Conservation (phyloP, 106 monocot genomes). For the Allium sativum region DNA sequence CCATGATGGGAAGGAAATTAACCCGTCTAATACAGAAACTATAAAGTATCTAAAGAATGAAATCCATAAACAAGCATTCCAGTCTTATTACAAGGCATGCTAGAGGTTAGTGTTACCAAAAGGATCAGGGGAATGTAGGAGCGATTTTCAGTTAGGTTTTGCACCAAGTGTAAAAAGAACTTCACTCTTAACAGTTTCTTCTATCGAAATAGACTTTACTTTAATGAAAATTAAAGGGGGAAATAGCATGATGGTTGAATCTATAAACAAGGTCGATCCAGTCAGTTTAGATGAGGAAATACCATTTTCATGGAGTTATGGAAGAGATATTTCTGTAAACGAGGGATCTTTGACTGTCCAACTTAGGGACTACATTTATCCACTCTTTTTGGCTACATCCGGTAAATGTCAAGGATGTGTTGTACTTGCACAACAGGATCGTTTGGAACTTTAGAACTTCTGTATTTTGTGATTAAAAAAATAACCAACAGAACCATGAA, state of each 20-base stretch:
- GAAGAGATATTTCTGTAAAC: slow-evolving; percentile 60
- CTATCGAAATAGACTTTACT: slow-evolving; percentile 74
- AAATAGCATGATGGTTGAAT: slow-evolving; percentile 74
- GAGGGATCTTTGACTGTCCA: slow-evolving; percentile 43
- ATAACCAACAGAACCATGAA: too few species aligned
- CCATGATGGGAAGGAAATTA: slow-evolving; percentile 46
- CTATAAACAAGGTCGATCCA: slow-evolving; percentile 63
- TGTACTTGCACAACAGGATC: slow-evolving; percentile 98
- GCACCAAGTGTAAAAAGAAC: slow-evolving; percentile 54
- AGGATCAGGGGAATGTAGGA: slow-evolving; percentile 71
- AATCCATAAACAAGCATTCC: slow-evolving; percentile 68
- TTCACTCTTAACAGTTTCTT: slow-evolving; percentile 66
- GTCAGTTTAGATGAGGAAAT: slow-evolving; percentile 55
- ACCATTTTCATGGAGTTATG: slow-evolving; percentile 83
- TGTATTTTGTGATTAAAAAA: too few species aligned
- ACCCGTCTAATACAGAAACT: slow-evolving; percentile 21
- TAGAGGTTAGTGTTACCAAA: slow-evolving; percentile 45
- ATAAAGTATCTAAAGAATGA: slow-evolving; percentile 54
- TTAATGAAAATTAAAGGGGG: slow-evolving; percentile 69
- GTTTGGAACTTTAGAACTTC: too few species aligned
- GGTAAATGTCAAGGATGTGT: slow-evolving; percentile 86
- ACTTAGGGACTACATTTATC: slow-evolving; percentile 76
- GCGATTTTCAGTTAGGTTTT: slow-evolving; percentile 87
- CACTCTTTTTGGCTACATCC: slow-evolving; percentile 59
- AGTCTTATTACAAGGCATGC: slow-evolving; percentile 73